Base-by-base conservation (phyloP, 1,284 basidiomycete species). In the Ganoderma lingzhi region DNA sequence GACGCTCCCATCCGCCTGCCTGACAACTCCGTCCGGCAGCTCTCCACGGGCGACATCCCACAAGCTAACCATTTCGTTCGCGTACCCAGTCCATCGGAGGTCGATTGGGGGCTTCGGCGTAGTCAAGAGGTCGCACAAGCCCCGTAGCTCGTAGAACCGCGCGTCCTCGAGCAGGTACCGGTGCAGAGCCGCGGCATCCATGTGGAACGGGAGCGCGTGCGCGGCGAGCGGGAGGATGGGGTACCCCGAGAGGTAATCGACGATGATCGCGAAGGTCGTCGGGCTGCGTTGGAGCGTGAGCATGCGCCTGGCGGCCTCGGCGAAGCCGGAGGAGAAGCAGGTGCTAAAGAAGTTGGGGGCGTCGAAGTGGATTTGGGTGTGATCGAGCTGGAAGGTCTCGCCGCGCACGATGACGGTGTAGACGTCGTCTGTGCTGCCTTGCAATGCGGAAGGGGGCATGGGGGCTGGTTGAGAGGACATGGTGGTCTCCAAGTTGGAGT, bases 1-100 rank as follows among this genome's bases (percentile, higher is more conserved):
- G 30, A 62, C 42, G 61, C 61, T 48, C 28, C 61, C 61, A 19
- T 62, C 61, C 41, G 23, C 41, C 28, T 23, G 41, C 12, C 61
- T 41, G 2, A 61, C 61, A 9, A 62, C 42, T 6, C 9, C 42
- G 2, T 42, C 41, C 23, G 61, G 42, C 5, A 62, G 61, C 4
- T 62, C 19, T 12, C 41, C 41, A 12, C 12, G 3, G 2, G 44
- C 41, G 1, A 62, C 61, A 41, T 62, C 61, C 32, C 37, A 12
- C 12, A 62, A 6, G 28, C 23, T 28, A 28, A 45, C 61, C 30
- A 45, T 44, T 14, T 45, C 35, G 58, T 28, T 41, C 28, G 41
- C 41, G 53, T 55, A 28, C 30, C 53, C 53, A 1, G 53, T 55
- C 53, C 53, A 55, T 4, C 4, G 45, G 45, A 51, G 45, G 45